Conservation (phyloP, 441 rosid genomes). For the Metrosideros polymorpha region DNA sequence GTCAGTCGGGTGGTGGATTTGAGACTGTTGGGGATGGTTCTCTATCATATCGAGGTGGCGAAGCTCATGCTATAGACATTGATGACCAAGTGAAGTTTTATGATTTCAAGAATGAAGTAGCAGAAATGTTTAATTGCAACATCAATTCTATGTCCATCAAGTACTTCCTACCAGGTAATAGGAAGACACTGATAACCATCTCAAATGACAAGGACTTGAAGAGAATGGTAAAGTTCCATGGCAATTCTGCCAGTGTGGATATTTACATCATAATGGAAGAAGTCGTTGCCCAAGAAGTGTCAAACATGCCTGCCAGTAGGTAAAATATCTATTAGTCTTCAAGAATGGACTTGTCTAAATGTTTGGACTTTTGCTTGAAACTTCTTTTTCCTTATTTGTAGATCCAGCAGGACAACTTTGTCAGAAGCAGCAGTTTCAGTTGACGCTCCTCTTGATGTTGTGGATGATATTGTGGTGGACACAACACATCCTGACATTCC, state of each 20-base stretch:
- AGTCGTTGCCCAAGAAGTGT: conserved; percentile 40
- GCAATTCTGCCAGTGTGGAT: conserved; percentile 40
- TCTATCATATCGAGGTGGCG: conserved; percentile 65
- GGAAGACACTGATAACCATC: conserved; percentile 68
- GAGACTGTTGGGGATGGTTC: conserved; percentile 47
- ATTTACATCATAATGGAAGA: conserved; percentile 64
- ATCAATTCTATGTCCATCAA: conserved; percentile 42
- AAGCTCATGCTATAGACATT: conserved; percentile 85
- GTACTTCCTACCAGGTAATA: conserved; percentile 84
- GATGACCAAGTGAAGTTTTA: conserved; percentile 50
- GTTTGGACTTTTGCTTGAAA: not conserved
- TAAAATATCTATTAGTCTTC: conserved; percentile 17
- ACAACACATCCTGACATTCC: conserved; percentile 33
- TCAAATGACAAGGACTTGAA: conserved; percentile 83
- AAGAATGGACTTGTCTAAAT: not conserved
- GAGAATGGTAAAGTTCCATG: conserved; percentile 80
- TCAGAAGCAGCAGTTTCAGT: conserved; percentile 52
- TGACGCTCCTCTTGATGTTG: conserved; percentile 24
- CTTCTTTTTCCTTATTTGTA: conserved; percentile 10
- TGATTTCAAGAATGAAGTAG: conserved; percentile 68
- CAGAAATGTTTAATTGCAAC: conserved; percentile 75
- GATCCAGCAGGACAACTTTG: conserved; percentile 87
- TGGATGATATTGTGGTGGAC: conserved; percentile 42
- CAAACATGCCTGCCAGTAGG: conserved; percentile 84
- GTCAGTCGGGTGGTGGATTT: conserved; percentile 85